Evolutionary conservation across 1,284 basidiomycete genomes (phyloP).

Genomic region (Vanrija sp.): DNA sequence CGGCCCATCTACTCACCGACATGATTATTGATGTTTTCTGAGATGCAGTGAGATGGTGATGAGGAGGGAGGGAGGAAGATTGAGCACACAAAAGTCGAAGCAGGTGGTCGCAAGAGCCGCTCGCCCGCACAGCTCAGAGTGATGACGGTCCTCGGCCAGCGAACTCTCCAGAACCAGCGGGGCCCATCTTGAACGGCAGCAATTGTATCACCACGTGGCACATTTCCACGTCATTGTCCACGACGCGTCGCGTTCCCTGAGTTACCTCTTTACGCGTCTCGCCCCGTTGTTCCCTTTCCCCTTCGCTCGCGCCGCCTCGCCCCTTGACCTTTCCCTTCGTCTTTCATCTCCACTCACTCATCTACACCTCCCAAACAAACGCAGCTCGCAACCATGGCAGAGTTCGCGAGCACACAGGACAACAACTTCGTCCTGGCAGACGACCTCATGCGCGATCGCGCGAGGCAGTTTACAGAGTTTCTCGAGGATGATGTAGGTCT

Average conservation of each 20-base stretch:
- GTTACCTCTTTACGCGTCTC: not conserved
- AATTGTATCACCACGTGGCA: not conserved
- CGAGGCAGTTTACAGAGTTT: constrained; percentile 81
- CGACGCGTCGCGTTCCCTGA: not conserved
- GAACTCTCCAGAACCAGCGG: constrained; percentile 1
- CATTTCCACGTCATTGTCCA: not conserved
- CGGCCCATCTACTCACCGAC: too few relatives aligned
- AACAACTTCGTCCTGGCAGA: constrained; percentile 51
- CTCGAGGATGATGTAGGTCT: constrained; percentile 68
- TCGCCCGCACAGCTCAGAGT: not conserved
- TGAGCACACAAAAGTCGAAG: not conserved
- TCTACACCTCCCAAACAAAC: not conserved
- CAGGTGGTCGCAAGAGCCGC: too few relatives aligned
- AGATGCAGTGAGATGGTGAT: not conserved
- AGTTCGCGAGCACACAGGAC: constrained; percentile 32
- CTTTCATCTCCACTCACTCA: not conserved
- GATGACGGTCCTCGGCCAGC: not conserved
- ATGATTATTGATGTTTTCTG: too few relatives aligned
- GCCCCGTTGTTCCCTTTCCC: not conserved
- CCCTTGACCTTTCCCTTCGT: not conserved
- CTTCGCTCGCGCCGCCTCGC: not conserved
- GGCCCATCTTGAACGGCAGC: not conserved
- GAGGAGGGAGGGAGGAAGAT: not conserved
- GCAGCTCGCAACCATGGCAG: constrained; percentile 28
- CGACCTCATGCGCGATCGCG: constrained; percentile 68